Evolutionary conservation across 306 rosid species (phyloP).

Genomic region (Pyrus communis): DNA sequence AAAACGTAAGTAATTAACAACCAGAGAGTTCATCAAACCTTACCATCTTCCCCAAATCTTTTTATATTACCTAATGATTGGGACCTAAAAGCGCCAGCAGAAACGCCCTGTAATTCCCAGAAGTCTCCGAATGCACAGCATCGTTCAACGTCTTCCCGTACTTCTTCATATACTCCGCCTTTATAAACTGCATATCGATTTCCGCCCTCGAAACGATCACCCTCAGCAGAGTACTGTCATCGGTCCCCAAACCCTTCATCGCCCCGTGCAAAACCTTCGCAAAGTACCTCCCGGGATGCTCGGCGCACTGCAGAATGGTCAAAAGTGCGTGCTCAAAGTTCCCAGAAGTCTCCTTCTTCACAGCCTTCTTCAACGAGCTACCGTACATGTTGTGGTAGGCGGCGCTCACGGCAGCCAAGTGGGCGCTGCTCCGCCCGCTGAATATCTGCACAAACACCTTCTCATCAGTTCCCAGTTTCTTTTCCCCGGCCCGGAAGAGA

Average conservation of each 20-base stretch:
- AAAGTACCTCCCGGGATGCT: constrained; percentile 65
- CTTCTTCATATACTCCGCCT: constrained; percentile 63
- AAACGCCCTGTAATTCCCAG: constrained; percentile 60
- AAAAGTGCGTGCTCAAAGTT: constrained; percentile 49
- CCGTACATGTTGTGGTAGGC: constrained; percentile 51
- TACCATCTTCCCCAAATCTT: neutral
- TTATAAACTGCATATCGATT: constrained; percentile 69
- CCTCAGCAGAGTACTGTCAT: constrained; percentile 55
- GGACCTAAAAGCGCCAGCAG: constrained; percentile 70
- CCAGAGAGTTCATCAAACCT: neutral
- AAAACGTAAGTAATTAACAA: neutral
- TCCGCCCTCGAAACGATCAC: constrained; percentile 76
- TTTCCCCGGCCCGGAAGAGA: constrained; percentile 39
- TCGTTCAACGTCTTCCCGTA: constrained; percentile 51
- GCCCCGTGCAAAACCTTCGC: constrained; percentile 68
- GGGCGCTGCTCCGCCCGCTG: constrained; percentile 60
- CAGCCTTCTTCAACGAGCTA: constrained; percentile 53
- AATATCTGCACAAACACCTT: constrained; percentile 49
- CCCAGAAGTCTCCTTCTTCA: constrained; percentile 77
- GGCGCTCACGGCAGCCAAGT: constrained; percentile 42
- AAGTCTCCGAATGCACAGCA: constrained; percentile 78
- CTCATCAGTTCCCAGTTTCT: constrained; percentile 36
- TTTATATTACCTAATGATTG: constrained; percentile 11
- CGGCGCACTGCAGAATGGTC: constrained; percentile 59
- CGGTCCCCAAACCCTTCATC: constrained; percentile 77